phyloP scores from a whole-genome alignment of 2,329 filamentous ascomycete genomes.

The Alternaria arborescens region DNA sequence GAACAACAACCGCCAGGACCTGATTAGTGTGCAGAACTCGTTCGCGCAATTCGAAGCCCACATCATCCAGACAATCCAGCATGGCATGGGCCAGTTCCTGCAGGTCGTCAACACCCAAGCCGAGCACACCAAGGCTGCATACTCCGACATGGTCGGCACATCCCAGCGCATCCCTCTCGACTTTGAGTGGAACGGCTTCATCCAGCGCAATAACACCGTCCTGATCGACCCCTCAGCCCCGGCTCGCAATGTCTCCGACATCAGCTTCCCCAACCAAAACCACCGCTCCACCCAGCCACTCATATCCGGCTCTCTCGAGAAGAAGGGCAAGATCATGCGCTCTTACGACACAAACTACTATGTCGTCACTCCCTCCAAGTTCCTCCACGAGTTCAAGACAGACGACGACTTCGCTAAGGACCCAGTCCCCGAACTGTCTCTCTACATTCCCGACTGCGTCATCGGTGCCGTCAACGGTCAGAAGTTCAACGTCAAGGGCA shows the following conservation, averaged over 20 bases:
- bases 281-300: slow-evolving; percentile 81
- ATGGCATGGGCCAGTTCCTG: slow-evolving; percentile 83
- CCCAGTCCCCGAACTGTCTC: slow-evolving; percentile 82
- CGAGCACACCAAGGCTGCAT: slow-evolving; percentile 81
- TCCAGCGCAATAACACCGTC: slow-evolving; percentile 71
- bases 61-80: slow-evolving; percentile 81
- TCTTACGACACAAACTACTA: slow-evolving; percentile 85
- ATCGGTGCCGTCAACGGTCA: slow-evolving; percentile 76
- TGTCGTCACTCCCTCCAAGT: slow-evolving; percentile 86
- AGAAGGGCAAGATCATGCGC: slow-evolving; percentile 88
- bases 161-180: slow-evolving; percentile 80
- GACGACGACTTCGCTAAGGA: slow-evolving; percentile 78
- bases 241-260: slow-evolving; percentile 74
- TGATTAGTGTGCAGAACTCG: slow-evolving; percentile 89
- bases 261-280: slow-evolving; percentile 88
- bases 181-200: slow-evolving; percentile 92
- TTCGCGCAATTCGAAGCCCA: slow-evolving; percentile 89
- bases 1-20: slow-evolving; percentile 93
- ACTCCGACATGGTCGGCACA: slow-evolving; percentile 81
- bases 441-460: slow-evolving; percentile 90
- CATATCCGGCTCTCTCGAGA: slow-evolving; percentile 87
- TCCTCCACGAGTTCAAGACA: slow-evolving; percentile 95
- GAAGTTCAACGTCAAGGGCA: slow-evolving; percentile 96
- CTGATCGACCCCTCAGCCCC: slow-evolving; percentile 81
- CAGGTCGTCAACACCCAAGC: slow-evolving; percentile 80